These are phyloP conservation scores for Aspergillus melleus DNA, from an alignment of 2,329 filamentous ascomycete species.

Conservation along the genomic window DNA sequence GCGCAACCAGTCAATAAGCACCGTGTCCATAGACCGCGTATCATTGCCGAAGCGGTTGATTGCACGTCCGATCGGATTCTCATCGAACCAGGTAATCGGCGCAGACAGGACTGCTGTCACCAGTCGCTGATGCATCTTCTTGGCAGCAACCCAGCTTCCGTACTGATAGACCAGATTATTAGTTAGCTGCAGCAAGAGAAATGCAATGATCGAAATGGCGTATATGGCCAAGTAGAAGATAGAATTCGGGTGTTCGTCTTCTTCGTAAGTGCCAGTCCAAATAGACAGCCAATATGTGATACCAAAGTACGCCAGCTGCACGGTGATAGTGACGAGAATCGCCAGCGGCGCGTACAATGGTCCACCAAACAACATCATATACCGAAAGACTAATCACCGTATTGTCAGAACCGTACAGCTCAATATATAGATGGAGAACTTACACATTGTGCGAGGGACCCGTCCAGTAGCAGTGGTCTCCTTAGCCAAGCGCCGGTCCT, in stretches of 20 bases:
- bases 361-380: conserved; percentile 28
- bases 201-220: conserved; percentile 45
- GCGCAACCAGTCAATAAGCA: conserved; percentile 45
- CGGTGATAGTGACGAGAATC: conserved; percentile 21
- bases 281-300: conserved; percentile 32
- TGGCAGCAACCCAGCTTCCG: conserved; percentile 59
- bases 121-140: conserved; percentile 54
- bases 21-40: conserved; percentile 56
- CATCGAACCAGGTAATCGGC: conserved; percentile 59
- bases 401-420: neutral
- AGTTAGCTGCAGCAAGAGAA: conserved; percentile 23
- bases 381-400: conserved; percentile 18
- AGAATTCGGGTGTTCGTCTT: conserved; percentile 17
- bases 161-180: conserved; percentile 49
- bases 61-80: conserved; percentile 51
- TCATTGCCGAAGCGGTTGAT: conserved; percentile 55
- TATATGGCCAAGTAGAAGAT: conserved; percentile 57
- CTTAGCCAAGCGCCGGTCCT: conserved; percentile 15
- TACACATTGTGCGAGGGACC: conserved; percentile 26
- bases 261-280: conserved; percentile 27
- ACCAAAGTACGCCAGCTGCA: conserved; percentile 28
- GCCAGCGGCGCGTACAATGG: conserved; percentile 20
- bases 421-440: conserved; percentile 5
- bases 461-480: conserved; percentile 26
- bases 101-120: conserved; percentile 55